Conservation (phyloP, 495 filamentous ascomycete species). For the Penicillium atrosanguineum region DNA sequence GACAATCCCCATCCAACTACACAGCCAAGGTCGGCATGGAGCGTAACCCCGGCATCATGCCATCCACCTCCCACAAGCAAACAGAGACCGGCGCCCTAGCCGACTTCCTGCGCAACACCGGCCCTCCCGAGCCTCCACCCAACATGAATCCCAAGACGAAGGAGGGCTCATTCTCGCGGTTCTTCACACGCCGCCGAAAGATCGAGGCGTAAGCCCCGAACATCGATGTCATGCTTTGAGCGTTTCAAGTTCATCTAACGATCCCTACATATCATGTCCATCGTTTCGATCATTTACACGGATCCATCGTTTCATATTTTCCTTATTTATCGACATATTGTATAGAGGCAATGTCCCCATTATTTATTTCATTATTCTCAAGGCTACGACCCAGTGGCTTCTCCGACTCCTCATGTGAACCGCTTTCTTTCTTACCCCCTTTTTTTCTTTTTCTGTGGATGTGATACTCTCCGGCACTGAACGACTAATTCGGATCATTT, state of each 20-base stretch:
- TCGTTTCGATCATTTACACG: constrained; percentile 19
- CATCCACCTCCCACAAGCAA: constrained; percentile 27
- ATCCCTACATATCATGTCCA: constrained; percentile 28
- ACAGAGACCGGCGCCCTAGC: constrained; percentile 71
- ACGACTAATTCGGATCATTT: constrained; percentile 20
- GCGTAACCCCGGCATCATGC: constrained; percentile 30
- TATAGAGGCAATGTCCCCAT: constrained; percentile 12
- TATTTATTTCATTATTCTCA: constrained; percentile 8
- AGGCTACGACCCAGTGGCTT: constrained; percentile 21
- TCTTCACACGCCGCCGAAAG: constrained; percentile 46
- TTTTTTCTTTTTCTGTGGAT: constrained; percentile 4
- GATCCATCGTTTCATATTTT: constrained; percentile 3
- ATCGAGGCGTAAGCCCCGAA: constrained; percentile 29
- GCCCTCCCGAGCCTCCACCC: constrained; percentile 54
- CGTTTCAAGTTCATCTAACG: constrained; percentile 33
- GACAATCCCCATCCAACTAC: constrained; percentile 32
- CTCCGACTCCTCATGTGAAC: constrained; percentile 5
- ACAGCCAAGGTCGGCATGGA: constrained; percentile 40
- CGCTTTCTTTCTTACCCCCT: constrained; percentile 14
- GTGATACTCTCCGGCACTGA: constrained; percentile 8
- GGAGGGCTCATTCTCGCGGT: constrained; percentile 34
- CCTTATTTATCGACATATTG: constrained; percentile 1
- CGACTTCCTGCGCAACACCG: constrained; percentile 75
- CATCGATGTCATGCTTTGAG: constrained; percentile 32
- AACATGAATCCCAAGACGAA: constrained; percentile 21